A percentile compares a stretch with the other conserved stretches of the same genome.
phyloP scores from a whole-genome alignment of 1,139 yeast genomes.

The Debaryomyces robertsiae region DNA sequence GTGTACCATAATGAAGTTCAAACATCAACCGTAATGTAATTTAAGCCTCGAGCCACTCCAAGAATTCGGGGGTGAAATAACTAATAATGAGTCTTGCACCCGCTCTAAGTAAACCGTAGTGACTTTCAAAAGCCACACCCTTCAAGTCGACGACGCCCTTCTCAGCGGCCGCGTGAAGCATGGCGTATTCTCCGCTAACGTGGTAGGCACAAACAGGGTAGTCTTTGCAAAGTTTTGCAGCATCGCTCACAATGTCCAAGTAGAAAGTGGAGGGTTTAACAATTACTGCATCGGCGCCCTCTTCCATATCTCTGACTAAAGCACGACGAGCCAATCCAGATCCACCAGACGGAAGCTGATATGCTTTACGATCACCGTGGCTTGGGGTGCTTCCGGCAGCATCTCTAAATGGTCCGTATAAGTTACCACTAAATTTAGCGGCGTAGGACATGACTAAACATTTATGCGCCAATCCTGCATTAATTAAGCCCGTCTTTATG shows the following conservation, averaged over 20 bases:
- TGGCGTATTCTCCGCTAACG: constrained; percentile 96
- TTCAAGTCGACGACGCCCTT: constrained; percentile 90
- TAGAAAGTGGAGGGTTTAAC: constrained; percentile 98
- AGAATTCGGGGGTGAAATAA: constrained; percentile 93
- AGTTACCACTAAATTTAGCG: constrained; percentile 87
- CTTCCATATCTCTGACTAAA: constrained; percentile 75
- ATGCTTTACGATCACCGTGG: constrained; percentile 87
- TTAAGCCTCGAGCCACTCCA: constrained; percentile 74
- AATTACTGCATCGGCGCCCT: constrained; percentile 95
- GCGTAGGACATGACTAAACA: constrained; percentile 91
- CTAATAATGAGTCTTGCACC: constrained; percentile 92
- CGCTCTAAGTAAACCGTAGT: constrained; percentile 89
- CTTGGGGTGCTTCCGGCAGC: constrained; percentile 94
- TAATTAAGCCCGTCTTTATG: constrained; percentile 81
- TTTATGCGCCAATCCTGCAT: constrained; percentile 83
- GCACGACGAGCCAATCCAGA: constrained; percentile 95
- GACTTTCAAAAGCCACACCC: constrained; percentile 88
- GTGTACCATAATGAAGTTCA: constrained; percentile 2
- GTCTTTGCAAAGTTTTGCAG: constrained; percentile 77
- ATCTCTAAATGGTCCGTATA: constrained; percentile 97
- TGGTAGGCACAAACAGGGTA: constrained; percentile 94
- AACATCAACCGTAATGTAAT: not conserved
- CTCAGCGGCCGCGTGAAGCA: constrained; percentile 98
- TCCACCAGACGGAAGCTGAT: constrained; percentile 93
- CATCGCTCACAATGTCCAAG: constrained; percentile 86